Percentiles rank a stretch among this genome's conserved stretches.
phyloP scores from a whole-genome alignment of 345 rosid genomes.

The Zanthoxylum bungeanum region DNA sequence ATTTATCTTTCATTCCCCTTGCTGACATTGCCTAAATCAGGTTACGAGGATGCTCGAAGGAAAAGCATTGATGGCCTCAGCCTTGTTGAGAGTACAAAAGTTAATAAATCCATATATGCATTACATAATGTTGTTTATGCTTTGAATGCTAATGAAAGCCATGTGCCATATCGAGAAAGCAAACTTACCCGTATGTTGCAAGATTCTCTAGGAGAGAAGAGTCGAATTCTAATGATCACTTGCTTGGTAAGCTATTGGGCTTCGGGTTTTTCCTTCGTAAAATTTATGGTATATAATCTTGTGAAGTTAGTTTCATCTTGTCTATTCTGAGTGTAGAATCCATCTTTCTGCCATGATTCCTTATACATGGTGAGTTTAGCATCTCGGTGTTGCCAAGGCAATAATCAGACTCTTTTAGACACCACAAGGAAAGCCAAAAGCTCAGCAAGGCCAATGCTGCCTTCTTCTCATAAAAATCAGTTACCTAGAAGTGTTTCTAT shows the following conservation, averaged over 20 bases:
- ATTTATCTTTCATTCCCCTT: neutral
- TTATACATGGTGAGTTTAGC: constrained; percentile 61
- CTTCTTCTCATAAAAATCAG: constrained; percentile 34
- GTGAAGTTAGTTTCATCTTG: constrained; percentile 6
- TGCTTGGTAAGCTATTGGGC: constrained; percentile 56
- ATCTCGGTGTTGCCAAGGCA: constrained; percentile 47
- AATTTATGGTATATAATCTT: neutral
- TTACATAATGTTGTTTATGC: constrained; percentile 66
- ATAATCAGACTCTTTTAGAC: constrained; percentile 22
- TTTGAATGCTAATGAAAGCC: constrained; percentile 53
- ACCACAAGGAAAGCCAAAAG: constrained; percentile 38
- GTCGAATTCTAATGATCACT: constrained; percentile 48
- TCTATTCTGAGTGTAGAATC: constrained; percentile 37
- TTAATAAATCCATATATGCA: constrained; percentile 67
- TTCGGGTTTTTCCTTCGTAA: neutral
- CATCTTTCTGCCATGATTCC: constrained; percentile 73
- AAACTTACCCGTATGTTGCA: constrained; percentile 68
- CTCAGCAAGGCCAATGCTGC: constrained; percentile 27
- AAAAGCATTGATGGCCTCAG: constrained; percentile 31
- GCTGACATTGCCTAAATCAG: constrained; percentile 30
- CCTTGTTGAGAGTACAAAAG: constrained; percentile 43
- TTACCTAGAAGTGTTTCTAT: constrained; percentile 30
- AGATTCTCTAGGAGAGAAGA: constrained; percentile 57
- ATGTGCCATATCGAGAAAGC: constrained; percentile 79
- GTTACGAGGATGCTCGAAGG: constrained; percentile 62